These are phyloP conservation scores for Boehmeria nivea DNA, from an alignment of 306 rosid genomes.

Conservation along the genomic window DNA sequence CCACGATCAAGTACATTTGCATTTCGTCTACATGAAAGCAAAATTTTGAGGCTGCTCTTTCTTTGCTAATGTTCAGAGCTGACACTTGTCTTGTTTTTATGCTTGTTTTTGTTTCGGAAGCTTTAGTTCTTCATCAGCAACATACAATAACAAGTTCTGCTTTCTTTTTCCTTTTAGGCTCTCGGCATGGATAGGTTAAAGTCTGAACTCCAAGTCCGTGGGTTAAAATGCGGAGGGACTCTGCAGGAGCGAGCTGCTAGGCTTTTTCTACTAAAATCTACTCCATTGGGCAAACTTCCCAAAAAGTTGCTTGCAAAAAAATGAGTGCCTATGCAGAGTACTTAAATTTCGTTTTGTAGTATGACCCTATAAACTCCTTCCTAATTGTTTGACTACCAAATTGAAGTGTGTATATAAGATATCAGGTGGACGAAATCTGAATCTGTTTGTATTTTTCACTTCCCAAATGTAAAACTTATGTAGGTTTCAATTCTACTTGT, in stretches of 20 bases:
- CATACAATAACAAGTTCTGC: background rate
- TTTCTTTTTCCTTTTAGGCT: slow-evolving; percentile 34
- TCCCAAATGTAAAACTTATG: no score
- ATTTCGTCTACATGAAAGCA: no score
- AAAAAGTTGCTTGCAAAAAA: slow-evolving; percentile 79
- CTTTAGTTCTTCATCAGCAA: background rate
- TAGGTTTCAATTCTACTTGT: no score
- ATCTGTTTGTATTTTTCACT: no score
- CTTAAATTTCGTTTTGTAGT: background rate
- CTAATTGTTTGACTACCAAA: background rate
- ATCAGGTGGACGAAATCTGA: no score
- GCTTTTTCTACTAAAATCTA: slow-evolving; percentile 78
- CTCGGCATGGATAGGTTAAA: slow-evolving; percentile 82
- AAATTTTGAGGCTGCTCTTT: no score
- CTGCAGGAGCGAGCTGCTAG: slow-evolving; percentile 85
- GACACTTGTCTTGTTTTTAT: no score
- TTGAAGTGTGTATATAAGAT: background rate
- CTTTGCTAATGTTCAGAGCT: no score
- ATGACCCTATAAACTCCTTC: no score
- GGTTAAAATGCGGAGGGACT: slow-evolving; percentile 92
- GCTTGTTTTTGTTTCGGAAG: slow-evolving; percentile 2
- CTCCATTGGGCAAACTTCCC: slow-evolving; percentile 69
- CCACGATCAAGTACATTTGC: no score
- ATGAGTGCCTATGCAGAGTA: slow-evolving; percentile 16
- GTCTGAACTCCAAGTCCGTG: slow-evolving; percentile 65